These are phyloP conservation scores for Wallacemonas sp. DNA, from an alignment of 208 protist genomes.

Conservation along the genomic window DNA sequence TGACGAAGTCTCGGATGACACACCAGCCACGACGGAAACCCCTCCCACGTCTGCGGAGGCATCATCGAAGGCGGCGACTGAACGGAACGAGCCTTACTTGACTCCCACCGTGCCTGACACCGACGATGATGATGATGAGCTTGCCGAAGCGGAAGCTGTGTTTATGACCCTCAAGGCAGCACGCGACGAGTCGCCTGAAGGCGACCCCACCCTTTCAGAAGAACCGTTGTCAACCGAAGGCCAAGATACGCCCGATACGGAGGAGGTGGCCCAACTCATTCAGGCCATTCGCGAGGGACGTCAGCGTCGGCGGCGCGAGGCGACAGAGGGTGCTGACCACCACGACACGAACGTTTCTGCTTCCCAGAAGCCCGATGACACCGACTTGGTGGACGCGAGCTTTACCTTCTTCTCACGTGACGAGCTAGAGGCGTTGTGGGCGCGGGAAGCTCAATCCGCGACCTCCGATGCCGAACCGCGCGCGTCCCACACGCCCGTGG, in stretches of 20 bases:
- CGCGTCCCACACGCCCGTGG: neutral
- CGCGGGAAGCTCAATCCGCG: neutral
- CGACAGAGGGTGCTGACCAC: too few species aligned
- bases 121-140: slow-evolving; percentile 17
- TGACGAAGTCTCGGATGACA: neutral
- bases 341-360: too few species aligned
- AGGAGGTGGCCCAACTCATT: neutral
- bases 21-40: too few species aligned
- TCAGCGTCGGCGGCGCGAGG: slow-evolving; percentile 2
- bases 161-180: too few species aligned
- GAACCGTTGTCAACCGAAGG: too few species aligned
- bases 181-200: too few species aligned
- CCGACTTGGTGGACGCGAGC: too few species aligned
- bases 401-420: slow-evolving; percentile 17
- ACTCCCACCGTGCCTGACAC: too few species aligned
- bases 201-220: too few species aligned
- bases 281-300: slow-evolving; percentile 5
- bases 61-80: too few species aligned
- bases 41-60: too few species aligned
- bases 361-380: slow-evolving; percentile 3
- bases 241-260: slow-evolving; percentile 6
- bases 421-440: neutral
- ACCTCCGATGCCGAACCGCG: neutral
- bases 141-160: slow-evolving; percentile 8
- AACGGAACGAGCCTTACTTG: too few species aligned